phyloP scores from a whole-genome alignment of 2,329 filamentous ascomycete genomes.

The Ambrosiella beaveri region DNA sequence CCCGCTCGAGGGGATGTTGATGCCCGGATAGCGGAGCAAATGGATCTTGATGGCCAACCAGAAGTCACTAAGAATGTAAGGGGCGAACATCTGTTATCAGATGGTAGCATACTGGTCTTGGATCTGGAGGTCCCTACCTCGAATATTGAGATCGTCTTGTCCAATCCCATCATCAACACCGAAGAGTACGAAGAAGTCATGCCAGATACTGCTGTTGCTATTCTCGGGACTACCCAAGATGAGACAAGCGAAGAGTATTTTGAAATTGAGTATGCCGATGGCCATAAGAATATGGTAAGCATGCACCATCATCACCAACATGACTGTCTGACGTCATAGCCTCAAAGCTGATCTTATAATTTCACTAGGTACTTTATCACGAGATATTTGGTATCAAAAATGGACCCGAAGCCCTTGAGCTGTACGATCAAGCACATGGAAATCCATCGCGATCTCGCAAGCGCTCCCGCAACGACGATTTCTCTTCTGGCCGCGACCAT shows the following conservation, averaged over 20 bases:
- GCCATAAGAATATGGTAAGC: not conserved
- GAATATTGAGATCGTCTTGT: slow-evolving; percentile 31
- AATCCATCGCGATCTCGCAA: not conserved
- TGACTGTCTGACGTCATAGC: not conserved
- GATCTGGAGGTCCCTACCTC: slow-evolving; percentile 13
- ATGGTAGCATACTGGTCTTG: slow-evolving; percentile 1
- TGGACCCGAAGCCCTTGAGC: slow-evolving; percentile 19
- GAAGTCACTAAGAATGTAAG: not conserved
- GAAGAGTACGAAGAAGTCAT: not conserved
- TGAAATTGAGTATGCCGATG: not conserved
- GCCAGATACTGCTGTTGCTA: not conserved
- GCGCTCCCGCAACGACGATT: not conserved
- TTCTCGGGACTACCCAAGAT: not conserved
- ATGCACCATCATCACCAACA: not conserved
- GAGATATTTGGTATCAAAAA: slow-evolving; percentile 20
- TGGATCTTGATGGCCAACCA: not conserved
- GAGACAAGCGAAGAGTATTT: not conserved
- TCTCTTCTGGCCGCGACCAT: not conserved
- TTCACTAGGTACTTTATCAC: not conserved
- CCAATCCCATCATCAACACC: not conserved
- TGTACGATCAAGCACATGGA: slow-evolving; percentile 7
- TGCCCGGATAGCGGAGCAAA: not conserved
- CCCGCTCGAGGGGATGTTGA: too few species aligned
- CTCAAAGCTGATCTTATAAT: not conserved
- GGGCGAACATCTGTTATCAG: slow-evolving; percentile 2